A percentile compares a stretch with the other conserved stretches of the same genome.
These are phyloP conservation scores for Chamaecrista fasciculata DNA, from an alignment of 306 rosid species.

Conservation along the genomic window DNA sequence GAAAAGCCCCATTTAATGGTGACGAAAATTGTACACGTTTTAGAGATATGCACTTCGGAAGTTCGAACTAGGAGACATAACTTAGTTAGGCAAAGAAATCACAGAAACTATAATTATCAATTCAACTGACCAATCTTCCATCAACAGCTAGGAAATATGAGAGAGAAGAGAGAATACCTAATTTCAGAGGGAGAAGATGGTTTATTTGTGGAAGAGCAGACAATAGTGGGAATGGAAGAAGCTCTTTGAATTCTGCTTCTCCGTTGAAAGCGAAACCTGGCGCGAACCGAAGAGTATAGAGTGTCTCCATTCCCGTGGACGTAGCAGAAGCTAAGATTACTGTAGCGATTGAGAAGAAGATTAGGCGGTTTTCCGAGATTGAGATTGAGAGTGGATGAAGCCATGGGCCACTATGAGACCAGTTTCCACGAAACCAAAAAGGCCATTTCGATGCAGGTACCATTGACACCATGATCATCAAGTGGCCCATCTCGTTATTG, in stretches of 20 bases:
- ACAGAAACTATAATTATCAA: not conserved
- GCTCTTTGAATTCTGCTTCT: conserved; percentile 11
- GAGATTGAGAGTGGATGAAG: conserved; percentile 39
- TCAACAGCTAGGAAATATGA: not conserved
- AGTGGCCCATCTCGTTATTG: conserved; percentile 30
- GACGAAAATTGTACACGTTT: not conserved
- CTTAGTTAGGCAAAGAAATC: not conserved
- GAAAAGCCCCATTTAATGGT: not conserved
- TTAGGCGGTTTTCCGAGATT: conserved; percentile 25
- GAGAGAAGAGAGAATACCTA: conserved; percentile 46
- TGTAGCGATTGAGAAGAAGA: conserved; percentile 3
- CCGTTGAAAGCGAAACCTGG: not conserved
- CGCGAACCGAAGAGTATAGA: not conserved
- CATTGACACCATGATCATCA: not conserved
- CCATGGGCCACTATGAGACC: conserved; percentile 9
- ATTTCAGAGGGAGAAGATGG: conserved; percentile 62
- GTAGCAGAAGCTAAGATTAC: conserved; percentile 14
- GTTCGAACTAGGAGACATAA: not conserved
- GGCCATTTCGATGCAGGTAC: not conserved
- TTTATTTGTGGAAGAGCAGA: conserved; percentile 70
- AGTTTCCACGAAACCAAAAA: not conserved
- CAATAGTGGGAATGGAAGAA: conserved; percentile 39
- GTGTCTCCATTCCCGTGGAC: conserved; percentile 14
- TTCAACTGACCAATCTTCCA: conserved; percentile 2
- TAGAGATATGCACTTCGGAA: too few relatives aligned